A percentile compares a stretch with the other conserved stretches of the same genome.
Conservation (phyloP, 495 filamentous ascomycete species). For the Thozetella sp. region DNA sequence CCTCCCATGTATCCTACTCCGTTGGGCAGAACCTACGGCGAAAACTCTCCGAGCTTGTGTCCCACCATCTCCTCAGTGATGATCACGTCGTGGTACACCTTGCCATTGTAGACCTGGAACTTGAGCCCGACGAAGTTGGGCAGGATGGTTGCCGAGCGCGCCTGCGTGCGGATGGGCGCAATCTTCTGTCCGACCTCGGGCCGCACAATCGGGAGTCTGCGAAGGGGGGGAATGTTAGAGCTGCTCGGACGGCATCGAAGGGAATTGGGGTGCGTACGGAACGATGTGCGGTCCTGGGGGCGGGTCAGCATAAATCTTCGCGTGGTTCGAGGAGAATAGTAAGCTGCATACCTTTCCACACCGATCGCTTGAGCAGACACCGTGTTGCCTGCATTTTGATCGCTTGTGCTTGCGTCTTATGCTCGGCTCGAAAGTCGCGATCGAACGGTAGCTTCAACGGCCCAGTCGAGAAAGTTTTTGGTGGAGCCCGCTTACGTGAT, state of each 20-base stretch:
- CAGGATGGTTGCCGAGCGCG: constrained; percentile 88
- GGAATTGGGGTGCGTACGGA: constrained; percentile 52
- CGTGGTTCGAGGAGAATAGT: background rate
- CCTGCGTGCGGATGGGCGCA: constrained; percentile 83
- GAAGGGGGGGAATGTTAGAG: constrained; percentile 7
- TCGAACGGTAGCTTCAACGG: background rate
- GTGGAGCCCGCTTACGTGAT: background rate
- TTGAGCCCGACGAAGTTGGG: constrained; percentile 93
- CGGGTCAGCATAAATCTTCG: constrained; percentile 11
- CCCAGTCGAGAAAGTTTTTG: background rate
- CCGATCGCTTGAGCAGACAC: constrained; percentile 53
- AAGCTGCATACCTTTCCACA: constrained; percentile 55
- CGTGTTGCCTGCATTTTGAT: constrained; percentile 55
- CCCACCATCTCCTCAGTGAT: constrained; percentile 99
- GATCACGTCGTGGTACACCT: constrained; percentile 82
- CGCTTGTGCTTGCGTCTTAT: background rate
- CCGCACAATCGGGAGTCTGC: constrained; percentile 64
- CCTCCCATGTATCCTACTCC: background rate
- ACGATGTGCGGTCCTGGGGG: constrained; percentile 68
- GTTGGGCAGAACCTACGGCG: constrained; percentile 63
- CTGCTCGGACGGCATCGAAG: background rate
- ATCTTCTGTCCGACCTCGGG: constrained; percentile 62
- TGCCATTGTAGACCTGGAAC: constrained; percentile 96
- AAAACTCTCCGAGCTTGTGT: constrained; percentile 95
- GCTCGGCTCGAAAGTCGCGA: too few relatives aligned